phyloP scores from a whole-genome alignment of 192 early-diverging fungal species.

The Anaeromyces robustus region DNA sequence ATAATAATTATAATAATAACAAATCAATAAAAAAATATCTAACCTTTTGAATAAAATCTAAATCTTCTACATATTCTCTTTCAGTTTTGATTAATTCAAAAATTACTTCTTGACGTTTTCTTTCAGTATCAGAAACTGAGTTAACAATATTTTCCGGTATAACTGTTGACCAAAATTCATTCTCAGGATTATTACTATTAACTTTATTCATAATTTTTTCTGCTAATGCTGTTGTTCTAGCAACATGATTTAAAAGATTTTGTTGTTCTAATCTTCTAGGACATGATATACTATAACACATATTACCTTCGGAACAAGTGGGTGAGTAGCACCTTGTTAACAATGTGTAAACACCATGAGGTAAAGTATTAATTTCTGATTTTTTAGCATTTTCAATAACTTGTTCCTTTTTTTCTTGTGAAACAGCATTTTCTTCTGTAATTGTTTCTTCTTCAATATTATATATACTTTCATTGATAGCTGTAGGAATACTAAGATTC shows the following conservation, averaged over 20 bases:
- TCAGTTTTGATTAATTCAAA: conserved; percentile 6
- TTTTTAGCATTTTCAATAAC: conserved; percentile 4
- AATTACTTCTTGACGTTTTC: conserved; percentile 2
- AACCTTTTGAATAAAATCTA: conserved; percentile 5
- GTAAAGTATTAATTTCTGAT: conserved; percentile 12
- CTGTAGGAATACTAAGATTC: conserved; percentile 5
- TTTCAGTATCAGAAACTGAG: not conserved
- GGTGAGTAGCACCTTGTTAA: conserved; percentile 88
- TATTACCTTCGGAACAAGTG: conserved; percentile 60
- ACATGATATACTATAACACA: conserved; percentile 83
- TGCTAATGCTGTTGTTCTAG: not conserved
- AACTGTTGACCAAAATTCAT: not conserved
- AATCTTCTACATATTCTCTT: conserved; percentile 4
- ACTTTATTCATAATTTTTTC: not conserved
- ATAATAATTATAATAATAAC: too few species aligned
- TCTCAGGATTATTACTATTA: not conserved
- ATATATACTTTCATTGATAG: not conserved
- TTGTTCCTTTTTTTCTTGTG: not conserved
- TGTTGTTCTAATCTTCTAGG: conserved; percentile 62
- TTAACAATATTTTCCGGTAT: not conserved
- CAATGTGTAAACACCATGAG: conserved; percentile 78
- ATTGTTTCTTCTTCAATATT: not conserved
- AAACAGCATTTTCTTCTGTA: not conserved
- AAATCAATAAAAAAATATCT: too few species aligned
- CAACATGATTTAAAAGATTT: conserved; percentile 1